These are phyloP conservation scores for Curvularia eragrostidis DNA, from an alignment of 2,329 filamentous ascomycete species.

Conservation along the genomic window DNA sequence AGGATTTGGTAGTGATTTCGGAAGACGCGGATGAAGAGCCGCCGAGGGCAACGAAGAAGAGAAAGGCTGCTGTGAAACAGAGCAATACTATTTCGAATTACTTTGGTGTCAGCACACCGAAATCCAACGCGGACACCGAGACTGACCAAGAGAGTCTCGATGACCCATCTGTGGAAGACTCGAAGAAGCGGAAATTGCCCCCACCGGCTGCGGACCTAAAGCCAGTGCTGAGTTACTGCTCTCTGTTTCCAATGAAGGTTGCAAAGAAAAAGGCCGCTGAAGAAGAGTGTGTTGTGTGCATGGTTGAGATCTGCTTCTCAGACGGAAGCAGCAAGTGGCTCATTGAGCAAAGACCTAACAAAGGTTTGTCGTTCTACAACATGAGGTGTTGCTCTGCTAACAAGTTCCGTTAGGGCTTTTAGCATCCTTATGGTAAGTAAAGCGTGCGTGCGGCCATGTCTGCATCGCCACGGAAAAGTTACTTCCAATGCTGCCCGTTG, in stretches of 20 bases:
- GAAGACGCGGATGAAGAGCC: constrained; percentile 27
- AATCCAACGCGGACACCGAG: constrained; percentile 17
- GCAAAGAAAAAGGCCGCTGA: constrained; percentile 46
- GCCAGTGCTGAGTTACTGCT: constrained; percentile 36
- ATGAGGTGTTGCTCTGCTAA: constrained; percentile 4
- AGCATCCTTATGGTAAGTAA: constrained; percentile 38
- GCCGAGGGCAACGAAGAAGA: constrained; percentile 29
- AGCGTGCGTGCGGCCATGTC: neutral
- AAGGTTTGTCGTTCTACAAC: constrained; percentile 30
- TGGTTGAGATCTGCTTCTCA: constrained; percentile 30
- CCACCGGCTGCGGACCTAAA: constrained; percentile 15
- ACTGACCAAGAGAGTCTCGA: constrained; percentile 10
- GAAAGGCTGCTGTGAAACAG: constrained; percentile 28
- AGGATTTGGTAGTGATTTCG: constrained; percentile 34
- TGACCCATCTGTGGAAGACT: constrained; percentile 2
- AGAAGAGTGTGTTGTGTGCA: constrained; percentile 44
- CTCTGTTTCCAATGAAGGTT: constrained; percentile 46
- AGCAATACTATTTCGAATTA: constrained; percentile 42
- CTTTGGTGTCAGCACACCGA: constrained; percentile 33
- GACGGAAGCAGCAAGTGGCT: constrained; percentile 38
- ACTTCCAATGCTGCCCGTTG: neutral
- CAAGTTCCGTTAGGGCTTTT: constrained; percentile 25
- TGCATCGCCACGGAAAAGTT: neutral
- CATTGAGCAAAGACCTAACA: constrained; percentile 47
- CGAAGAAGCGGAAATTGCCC: constrained; percentile 38